Conservation (phyloP, 495 filamentous ascomycete genomes). For the Penicillium angulare region DNA sequence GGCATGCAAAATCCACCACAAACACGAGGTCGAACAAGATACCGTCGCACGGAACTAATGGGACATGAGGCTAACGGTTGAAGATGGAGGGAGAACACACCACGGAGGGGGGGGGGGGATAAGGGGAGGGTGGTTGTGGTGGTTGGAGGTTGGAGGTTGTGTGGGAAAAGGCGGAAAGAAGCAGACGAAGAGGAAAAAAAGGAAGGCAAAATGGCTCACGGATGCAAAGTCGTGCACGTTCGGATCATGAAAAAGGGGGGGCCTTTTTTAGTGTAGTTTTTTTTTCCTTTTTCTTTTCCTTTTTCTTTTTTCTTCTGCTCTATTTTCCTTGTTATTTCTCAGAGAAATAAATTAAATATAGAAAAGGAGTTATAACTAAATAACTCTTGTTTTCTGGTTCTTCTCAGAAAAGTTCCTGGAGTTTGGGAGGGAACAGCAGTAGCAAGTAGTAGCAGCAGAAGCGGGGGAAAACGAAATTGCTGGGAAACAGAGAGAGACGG, state of each 20-base stretch:
- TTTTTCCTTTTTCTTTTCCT: conserved; percentile 9
- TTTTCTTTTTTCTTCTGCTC: too few species aligned
- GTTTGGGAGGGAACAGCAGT: conserved; percentile 16
- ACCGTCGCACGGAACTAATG: conserved; percentile 15
- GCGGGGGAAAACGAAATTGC: conserved; percentile 10
- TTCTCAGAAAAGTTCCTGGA: too few species aligned
- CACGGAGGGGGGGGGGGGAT: background rate
- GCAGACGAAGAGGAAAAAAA: conserved; percentile 1
- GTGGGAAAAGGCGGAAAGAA: conserved; percentile 4
- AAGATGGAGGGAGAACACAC: conserved; percentile 7
- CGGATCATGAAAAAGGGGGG: conserved; percentile 19
- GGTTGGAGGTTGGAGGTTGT: too few species aligned
- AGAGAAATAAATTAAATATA: too few species aligned
- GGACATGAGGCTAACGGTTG: conserved; percentile 13
- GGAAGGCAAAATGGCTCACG: conserved; percentile 25
- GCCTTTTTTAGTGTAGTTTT: background rate
- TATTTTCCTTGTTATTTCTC: too few species aligned
- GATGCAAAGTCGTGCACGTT: conserved; percentile 24
- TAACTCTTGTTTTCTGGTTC: too few species aligned
- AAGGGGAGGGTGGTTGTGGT: too few species aligned
- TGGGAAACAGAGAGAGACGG: conserved; percentile 10
- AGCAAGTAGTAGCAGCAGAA: too few species aligned
- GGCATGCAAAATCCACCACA: conserved; percentile 41
- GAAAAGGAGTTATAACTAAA: too few species aligned
- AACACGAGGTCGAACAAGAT: conserved; percentile 12